Evolutionary conservation across 495 filamentous ascomycete species (phyloP), one percentile per base, ranked within the genome.

Genomic region (Corynascus novoguineensis): DNA sequence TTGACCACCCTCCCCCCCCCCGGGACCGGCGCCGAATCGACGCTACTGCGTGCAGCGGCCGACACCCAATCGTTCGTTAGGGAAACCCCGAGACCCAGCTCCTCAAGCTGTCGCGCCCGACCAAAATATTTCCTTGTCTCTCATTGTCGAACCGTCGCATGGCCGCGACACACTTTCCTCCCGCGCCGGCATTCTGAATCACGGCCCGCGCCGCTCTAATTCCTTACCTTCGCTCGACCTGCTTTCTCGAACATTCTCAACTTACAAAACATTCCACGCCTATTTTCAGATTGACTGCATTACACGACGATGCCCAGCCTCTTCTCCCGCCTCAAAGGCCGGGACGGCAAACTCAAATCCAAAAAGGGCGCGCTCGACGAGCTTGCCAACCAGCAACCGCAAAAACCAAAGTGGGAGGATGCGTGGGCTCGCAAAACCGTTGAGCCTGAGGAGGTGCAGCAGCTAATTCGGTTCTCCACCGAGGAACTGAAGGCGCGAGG

Each of bases 401-500:
- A 71, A 51, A 91, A 90, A 67, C 88, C 89, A 53, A 79, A 78
- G 66, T 96, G 91, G 87, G 86, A 88, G 45, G 90, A 97, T 71
- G 87, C 92, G 62, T 98, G 90, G 86, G 78, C 82, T 55, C 84
- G 92, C 63, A 92, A 85, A 57, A 83, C 89, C 49, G 85, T 98
- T 56, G 85, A 88, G 42, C 88, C 92, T 6, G 89, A 92, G 59
- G 95, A 98, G 71, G 84, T 98, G 29, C 87, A 92, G 62, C 89
- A 93, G 59, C 76, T 98, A 55, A 73, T 98, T 22, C 77, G 82
- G 62, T 86, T 82, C 47, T 97, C 90, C 73, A 92, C 91, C 19
- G 81, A 83, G 50, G 93, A 98, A 74, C 78, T 97, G 70, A 98
- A 97, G 76, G 85, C 86, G 57, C 82, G 91, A 90, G 93, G 93